These are phyloP conservation scores for Echinochloa phyllopogon DNA, from an alignment of 176 grass and related monocot genomes.

Conservation along the genomic window DNA sequence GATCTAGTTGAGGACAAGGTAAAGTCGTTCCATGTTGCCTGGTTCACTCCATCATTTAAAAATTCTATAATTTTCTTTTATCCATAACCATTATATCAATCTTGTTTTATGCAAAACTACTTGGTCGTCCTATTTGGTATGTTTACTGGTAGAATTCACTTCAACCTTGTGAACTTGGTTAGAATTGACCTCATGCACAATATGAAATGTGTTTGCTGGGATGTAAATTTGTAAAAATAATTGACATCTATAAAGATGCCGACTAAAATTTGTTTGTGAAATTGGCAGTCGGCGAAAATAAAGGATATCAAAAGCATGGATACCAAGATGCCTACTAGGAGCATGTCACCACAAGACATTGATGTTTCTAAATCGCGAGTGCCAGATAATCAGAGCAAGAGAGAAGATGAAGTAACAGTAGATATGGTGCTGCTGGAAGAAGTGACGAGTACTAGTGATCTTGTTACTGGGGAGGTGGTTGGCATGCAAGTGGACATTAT, in stretches of 20 bases:
- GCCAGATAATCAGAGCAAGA: background rate
- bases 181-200: background rate
- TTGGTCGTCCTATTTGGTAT: background rate
- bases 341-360: background rate
- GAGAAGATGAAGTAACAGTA: background rate
- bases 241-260: background rate
- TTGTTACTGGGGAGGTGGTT: background rate
- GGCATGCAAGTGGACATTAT: conserved; percentile 5
- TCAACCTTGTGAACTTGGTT: background rate
- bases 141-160: background rate
- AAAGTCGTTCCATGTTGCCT: background rate
- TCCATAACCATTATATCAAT: background rate
- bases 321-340: background rate
- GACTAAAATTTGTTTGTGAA: background rate
- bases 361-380: background rate
- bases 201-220: background rate
- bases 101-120: background rate
- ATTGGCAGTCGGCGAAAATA: background rate
- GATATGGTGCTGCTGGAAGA: conserved; percentile 12
- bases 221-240: background rate
- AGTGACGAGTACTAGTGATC: background rate
- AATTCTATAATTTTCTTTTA: background rate
- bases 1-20: conserved; percentile 9
- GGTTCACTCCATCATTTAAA: conserved; percentile 1
- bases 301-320: conserved; percentile 8